Percentiles rank a stretch among this genome's conserved stretches.
phyloP scores from a whole-genome alignment of 495 filamentous ascomycete species.

The Polyplosphaeria fusca region DNA sequence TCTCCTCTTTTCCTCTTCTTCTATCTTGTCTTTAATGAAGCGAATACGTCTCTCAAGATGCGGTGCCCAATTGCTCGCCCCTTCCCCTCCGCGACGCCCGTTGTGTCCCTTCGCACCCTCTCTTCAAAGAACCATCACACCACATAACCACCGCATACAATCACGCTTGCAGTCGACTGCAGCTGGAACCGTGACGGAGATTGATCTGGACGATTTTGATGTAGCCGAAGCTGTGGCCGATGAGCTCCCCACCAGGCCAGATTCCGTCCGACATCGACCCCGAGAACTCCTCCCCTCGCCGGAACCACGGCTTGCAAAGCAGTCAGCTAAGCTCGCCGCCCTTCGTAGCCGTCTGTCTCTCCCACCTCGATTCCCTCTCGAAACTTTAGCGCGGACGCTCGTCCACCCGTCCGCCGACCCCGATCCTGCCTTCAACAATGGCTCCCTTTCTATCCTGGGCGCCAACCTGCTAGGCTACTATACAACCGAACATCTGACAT shows the following conservation, averaged over 20 bases:
- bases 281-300: constrained; percentile 40
- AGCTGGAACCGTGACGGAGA: not conserved
- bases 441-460: constrained; percentile 76
- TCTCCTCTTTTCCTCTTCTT: constrained; percentile 18
- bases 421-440: constrained; percentile 73
- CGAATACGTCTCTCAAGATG: constrained; percentile 67
- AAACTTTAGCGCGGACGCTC: constrained; percentile 81
- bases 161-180: constrained; percentile 16
- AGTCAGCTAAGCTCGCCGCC: constrained; percentile 87
- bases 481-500: constrained; percentile 79
- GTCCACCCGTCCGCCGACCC: constrained; percentile 80
- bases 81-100: constrained; percentile 15
- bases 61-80: constrained; percentile 63
- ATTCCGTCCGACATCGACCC: not conserved
- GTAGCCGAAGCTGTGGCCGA: not conserved
- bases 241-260: not conserved
- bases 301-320: constrained; percentile 60
- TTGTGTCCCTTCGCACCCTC: constrained; percentile 18
- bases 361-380: constrained; percentile 72
- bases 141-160: constrained; percentile 30
- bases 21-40: constrained; percentile 55
- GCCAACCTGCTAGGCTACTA: constrained; percentile 80
- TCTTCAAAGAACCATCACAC: constrained; percentile 23
- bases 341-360: constrained; percentile 88
- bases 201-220: not conserved